phyloP scores from a whole-genome alignment of 768 basidiomycete species.

The Pleurotus giganteus region DNA sequence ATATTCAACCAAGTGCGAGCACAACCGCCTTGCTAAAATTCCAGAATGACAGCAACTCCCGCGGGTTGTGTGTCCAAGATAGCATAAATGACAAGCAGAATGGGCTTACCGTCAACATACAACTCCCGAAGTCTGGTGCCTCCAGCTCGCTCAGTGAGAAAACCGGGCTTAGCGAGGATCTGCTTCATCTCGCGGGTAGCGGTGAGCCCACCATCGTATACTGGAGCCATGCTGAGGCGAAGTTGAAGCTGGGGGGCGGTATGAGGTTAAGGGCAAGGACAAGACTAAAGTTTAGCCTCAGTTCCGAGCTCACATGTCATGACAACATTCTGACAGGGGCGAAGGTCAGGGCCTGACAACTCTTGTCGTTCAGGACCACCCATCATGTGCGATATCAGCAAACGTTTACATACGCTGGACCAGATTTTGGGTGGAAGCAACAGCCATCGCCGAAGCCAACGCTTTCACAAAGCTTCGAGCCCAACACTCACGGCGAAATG shows the following conservation, averaged over 20 bases:
- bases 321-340: too few relatives aligned
- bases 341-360: too few relatives aligned
- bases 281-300: too few relatives aligned
- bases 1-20: too few relatives aligned
- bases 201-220: slow-evolving; percentile 22
- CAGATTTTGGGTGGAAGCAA: slow-evolving; percentile 1
- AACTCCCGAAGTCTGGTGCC: slow-evolving; percentile 25
- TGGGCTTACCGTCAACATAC: slow-evolving; percentile 22
- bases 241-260: too few relatives aligned
- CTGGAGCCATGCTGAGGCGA: neutral
- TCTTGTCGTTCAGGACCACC: too few relatives aligned
- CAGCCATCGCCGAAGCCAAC: neutral
- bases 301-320: too few relatives aligned
- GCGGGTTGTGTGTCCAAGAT: too few relatives aligned
- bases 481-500: neutral
- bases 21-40: too few relatives aligned
- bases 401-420: neutral
- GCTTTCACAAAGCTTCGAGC: neutral
- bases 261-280: too few relatives aligned
- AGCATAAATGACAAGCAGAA: too few relatives aligned
- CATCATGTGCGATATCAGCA: neutral
- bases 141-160: slow-evolving; percentile 21
- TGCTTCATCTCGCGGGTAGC: slow-evolving; percentile 25
- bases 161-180: slow-evolving; percentile 27
- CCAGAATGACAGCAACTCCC: too few relatives aligned